These are phyloP conservation scores for Arthrinium phaeospermum DNA, from an alignment of 2,329 filamentous ascomycete species.

Conservation along the genomic window DNA sequence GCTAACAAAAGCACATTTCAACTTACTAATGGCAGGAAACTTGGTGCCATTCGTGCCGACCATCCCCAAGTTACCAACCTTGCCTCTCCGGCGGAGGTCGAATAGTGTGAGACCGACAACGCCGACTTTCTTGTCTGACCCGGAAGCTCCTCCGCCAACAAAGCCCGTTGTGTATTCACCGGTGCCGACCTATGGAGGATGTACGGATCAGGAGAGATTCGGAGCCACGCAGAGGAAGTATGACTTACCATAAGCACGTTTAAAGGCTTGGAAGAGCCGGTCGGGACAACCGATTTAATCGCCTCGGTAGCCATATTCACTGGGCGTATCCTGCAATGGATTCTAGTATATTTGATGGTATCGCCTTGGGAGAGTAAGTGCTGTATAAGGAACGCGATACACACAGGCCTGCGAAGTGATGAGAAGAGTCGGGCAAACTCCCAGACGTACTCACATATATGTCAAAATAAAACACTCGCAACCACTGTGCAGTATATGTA, in stretches of 20 bases:
- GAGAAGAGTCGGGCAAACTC: background rate
- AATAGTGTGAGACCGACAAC: slow-evolving; percentile 91
- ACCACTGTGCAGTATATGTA: background rate
- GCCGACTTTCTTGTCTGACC: slow-evolving; percentile 94
- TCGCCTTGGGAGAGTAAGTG: background rate
- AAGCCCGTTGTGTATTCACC: slow-evolving; percentile 98
- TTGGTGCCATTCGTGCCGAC: slow-evolving; percentile 88
- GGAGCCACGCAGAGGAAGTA: background rate
- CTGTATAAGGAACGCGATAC: background rate
- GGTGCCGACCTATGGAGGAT: slow-evolving; percentile 71
- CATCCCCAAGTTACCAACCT: slow-evolving; percentile 87
- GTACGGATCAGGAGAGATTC: background rate
- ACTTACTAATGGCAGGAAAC: slow-evolving; percentile 86
- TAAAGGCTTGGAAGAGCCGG: slow-evolving; percentile 50
- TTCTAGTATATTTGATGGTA: background rate
- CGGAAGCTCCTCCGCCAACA: slow-evolving; percentile 81
- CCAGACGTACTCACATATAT: background rate
- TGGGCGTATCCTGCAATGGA: background rate
- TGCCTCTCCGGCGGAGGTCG: slow-evolving; percentile 85
- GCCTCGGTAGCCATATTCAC: slow-evolving; percentile 31
- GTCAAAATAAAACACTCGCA: background rate
- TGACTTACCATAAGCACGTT: slow-evolving; percentile 70
- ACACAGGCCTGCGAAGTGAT: background rate
- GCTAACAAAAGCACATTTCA: background rate
- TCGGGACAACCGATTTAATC: slow-evolving; percentile 16